phyloP scores from a whole-genome alignment of 108 stramenopile genomes.

The Skeletonema potamos region DNA sequence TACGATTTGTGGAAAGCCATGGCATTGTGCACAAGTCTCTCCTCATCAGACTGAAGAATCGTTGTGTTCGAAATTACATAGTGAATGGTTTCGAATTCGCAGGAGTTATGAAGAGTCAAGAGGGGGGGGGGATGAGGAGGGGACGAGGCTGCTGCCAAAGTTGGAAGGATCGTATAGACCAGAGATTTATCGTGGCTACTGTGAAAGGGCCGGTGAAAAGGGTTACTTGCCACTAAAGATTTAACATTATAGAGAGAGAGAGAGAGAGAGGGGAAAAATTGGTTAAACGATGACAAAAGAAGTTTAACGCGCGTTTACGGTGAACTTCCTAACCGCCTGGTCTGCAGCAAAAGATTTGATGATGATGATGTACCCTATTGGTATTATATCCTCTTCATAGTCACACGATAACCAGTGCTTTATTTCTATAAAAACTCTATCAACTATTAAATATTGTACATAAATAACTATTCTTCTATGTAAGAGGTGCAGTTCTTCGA shows the following conservation, averaged over 20 bases:
- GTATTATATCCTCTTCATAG: too few species aligned
- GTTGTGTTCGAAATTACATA: slow-evolving; percentile 68
- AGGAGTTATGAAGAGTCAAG: slow-evolving; percentile 65
- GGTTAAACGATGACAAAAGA: too few species aligned
- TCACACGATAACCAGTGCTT: too few species aligned
- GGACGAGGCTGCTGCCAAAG: slow-evolving; percentile 21
- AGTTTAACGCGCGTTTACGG: too few species aligned
- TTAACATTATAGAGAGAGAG: neutral
- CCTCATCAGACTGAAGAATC: neutral
- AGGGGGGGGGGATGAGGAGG: slow-evolving; percentile 32
- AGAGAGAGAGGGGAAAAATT: neutral
- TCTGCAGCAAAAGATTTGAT: too few species aligned
- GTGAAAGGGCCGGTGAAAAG: slow-evolving; percentile 42
- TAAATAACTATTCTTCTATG: too few species aligned
- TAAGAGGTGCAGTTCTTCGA: too few species aligned
- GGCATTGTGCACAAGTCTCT: slow-evolving; percentile 47
- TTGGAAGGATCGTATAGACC: slow-evolving; percentile 33
- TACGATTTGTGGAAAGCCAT: slow-evolving; percentile 87
- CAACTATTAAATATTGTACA: too few species aligned
- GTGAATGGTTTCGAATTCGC: slow-evolving; percentile 83
- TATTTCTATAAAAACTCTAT: too few species aligned
- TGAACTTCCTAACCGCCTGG: too few species aligned
- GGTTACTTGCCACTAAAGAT: slow-evolving; percentile 57
- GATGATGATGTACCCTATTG: too few species aligned
- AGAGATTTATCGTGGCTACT: slow-evolving; percentile 68